Evolutionary conservation across 495 filamentous ascomycete species (phyloP).

Genomic region (Podospora australis): DNA sequence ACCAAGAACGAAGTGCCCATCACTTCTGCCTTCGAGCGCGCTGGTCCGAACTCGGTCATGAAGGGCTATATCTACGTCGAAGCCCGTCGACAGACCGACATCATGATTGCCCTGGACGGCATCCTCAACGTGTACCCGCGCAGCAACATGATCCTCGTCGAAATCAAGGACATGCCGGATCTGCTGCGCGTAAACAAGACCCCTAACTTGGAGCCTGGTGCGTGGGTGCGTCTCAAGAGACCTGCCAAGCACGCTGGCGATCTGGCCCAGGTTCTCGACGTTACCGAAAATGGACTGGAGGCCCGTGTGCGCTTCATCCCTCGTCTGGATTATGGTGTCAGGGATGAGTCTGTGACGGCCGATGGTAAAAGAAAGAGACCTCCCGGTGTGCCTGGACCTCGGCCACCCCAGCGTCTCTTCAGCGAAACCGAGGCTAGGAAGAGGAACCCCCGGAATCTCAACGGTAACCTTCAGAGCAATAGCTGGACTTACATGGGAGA

Average conservation of each 20-base stretch:
- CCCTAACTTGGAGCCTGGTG: constrained; percentile 76
- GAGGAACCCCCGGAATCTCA: constrained; percentile 67
- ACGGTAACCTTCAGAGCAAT: constrained; percentile 56
- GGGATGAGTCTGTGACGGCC: constrained; percentile 64
- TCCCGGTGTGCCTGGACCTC: constrained; percentile 47
- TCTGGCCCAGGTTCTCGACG: constrained; percentile 87
- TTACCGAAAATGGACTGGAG: constrained; percentile 85
- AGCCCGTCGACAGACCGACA: constrained; percentile 76
- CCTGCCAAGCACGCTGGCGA: constrained; percentile 78
- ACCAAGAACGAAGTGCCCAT: constrained; percentile 73
- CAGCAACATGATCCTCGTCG: constrained; percentile 74
- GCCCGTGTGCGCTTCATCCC: constrained; percentile 83
- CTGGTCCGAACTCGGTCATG: constrained; percentile 63
- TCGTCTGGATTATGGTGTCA: constrained; percentile 81
- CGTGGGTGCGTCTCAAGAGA: constrained; percentile 84
- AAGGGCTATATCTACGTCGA: constrained; percentile 94
- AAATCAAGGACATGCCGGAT: constrained; percentile 97
- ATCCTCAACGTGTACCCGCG: constrained; percentile 77
- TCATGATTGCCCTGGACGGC: constrained; percentile 71
- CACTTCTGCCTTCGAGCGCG: constrained; percentile 83
- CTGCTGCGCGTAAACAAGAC: constrained; percentile 83
- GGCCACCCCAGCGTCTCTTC: constrained; percentile 89
- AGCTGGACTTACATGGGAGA: constrained; percentile 79
- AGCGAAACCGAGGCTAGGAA: constrained; percentile 91
- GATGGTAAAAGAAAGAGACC: constrained; percentile 75